phyloP scores from a whole-genome alignment of 2,329 filamentous ascomycete genomes.

The Penicillium sp. region DNA sequence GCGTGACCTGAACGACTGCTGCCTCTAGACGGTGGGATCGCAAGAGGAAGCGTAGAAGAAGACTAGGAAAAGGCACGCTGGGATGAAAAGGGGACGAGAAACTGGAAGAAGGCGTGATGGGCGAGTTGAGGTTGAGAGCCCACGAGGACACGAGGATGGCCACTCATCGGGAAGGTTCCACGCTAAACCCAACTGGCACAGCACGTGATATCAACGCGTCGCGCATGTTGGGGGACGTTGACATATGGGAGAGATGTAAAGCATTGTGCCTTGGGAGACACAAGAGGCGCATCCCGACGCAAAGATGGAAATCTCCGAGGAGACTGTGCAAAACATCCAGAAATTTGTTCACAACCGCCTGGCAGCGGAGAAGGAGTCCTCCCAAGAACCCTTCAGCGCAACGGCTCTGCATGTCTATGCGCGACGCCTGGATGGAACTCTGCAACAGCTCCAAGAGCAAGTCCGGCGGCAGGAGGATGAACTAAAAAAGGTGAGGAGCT shows the following conservation, averaged over 20 bases:
- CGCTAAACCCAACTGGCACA: slow-evolving; percentile 25
- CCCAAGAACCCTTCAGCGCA: slow-evolving; percentile 30
- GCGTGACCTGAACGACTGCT: slow-evolving; percentile 7
- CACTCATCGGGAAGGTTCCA: neutral
- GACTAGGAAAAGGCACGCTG: slow-evolving; percentile 5
- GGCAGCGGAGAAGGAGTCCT: slow-evolving; percentile 37
- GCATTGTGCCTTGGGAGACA: neutral
- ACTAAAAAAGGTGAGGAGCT: slow-evolving; percentile 46
- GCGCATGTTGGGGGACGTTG: slow-evolving; percentile 5
- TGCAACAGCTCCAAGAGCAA: slow-evolving; percentile 65
- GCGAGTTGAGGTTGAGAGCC: neutral
- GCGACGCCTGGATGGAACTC: slow-evolving; percentile 61
- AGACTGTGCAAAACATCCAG: slow-evolving; percentile 37
- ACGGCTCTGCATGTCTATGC: slow-evolving; percentile 38
- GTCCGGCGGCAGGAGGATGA: slow-evolving; percentile 52
- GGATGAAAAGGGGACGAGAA: neutral
- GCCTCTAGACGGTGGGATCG: neutral
- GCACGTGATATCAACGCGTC: slow-evolving; percentile 19
- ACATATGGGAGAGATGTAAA: neutral
- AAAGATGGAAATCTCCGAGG: slow-evolving; percentile 36
- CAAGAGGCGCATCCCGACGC: neutral
- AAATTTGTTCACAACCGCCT: slow-evolving; percentile 38
- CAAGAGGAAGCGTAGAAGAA: neutral
- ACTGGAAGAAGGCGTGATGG: neutral
- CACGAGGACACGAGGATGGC: neutral